Conservation (phyloP, 495 filamentous ascomycete species). For the Lophiostoma macrostomum region DNA sequence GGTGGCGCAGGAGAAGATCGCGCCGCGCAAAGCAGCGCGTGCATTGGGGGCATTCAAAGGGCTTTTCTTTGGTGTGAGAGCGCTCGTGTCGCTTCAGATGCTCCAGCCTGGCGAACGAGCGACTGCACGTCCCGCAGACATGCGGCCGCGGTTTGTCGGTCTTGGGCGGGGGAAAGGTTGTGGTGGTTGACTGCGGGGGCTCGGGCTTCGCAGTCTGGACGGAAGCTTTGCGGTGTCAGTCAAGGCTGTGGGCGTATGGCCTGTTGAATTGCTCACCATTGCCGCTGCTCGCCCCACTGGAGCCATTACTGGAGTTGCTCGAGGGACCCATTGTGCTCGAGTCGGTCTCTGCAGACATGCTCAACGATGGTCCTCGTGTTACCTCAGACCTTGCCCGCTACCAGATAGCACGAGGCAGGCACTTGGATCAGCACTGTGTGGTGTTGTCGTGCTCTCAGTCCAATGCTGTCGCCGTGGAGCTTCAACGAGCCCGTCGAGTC, state of each 20-base stretch:
- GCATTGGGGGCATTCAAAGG: constrained; percentile 97
- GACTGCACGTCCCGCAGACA: constrained; percentile 86
- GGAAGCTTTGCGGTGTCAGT: constrained; percentile 26
- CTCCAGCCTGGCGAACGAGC: constrained; percentile 92
- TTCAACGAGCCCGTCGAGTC: too few relatives aligned
- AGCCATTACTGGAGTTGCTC: constrained; percentile 25
- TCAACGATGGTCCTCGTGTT: constrained; percentile 2
- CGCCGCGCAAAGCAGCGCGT: constrained; percentile 90
- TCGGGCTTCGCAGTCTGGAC: constrained; percentile 27
- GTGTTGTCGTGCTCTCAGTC: neutral
- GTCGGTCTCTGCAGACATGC: constrained; percentile 22
- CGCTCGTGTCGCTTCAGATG: constrained; percentile 98
- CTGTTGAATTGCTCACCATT: constrained; percentile 26
- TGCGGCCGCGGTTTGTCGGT: constrained; percentile 97
- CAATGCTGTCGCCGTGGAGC: neutral
- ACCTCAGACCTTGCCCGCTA: neutral
- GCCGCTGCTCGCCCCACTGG: constrained; percentile 18
- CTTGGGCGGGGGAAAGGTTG: constrained; percentile 72
- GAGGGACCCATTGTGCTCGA: constrained; percentile 22
- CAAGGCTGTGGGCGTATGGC: neutral
- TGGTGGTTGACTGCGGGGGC: constrained; percentile 17
- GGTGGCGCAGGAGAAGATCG: constrained; percentile 88
- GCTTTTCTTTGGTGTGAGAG: constrained; percentile 98
- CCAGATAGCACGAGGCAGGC: too few relatives aligned
- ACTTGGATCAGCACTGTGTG: neutral